Base-by-base conservation (phyloP, 495 filamentous ascomycete genomes). In the Lichenothelia convexa region DNA sequence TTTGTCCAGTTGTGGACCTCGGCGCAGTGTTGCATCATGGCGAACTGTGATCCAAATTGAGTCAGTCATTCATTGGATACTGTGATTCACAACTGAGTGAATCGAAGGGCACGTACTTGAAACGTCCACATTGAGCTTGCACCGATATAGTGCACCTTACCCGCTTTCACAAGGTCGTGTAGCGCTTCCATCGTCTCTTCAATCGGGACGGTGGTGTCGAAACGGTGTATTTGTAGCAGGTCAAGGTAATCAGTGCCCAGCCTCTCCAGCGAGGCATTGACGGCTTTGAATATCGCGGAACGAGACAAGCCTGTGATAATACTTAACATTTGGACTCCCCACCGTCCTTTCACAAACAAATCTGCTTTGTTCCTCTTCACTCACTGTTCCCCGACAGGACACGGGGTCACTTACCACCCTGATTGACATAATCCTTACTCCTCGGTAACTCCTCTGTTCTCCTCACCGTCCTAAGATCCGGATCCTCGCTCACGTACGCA, bases 191-290 rank as follows among this genome's bases (percentile, higher is more conserved):
- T 82, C 5, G 73, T 81, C 55, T 85, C 78, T 49, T 78, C 74
- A 11, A 58, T 37, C 0, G 73, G 68, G 1, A 63, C 69, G 4
- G 54, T 51, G 0, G 48, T 42, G 47, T 81, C 78, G 40, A 64
- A 68, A n/a, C 77, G 61, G 43, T 89, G 80, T 41, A 84, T 80
- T 50, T 80, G 74, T 30, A 83, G 63, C 18, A 84, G 53, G 45
- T 87, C 80, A 45, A 84, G 69, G 45, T 84, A 84, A 9, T 38
- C 38, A 0, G 74, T 72, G 16, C 62, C 70, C 1, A 86, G 62
- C 5, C 78, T 63, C 38, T 62, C 45, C n/a, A 84, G 61, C 24
- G 69, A 73, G 11, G 68, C 74, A 37, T 83, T 65, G 23, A 84
- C 71, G 15, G 74, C 69, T 37, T 73, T 70, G 49, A 85, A 73